Evolutionary conservation across 1,284 basidiomycete species (phyloP), one percentile per base, ranked within the genome.

Genomic region (Hymenochaete sp.): DNA sequence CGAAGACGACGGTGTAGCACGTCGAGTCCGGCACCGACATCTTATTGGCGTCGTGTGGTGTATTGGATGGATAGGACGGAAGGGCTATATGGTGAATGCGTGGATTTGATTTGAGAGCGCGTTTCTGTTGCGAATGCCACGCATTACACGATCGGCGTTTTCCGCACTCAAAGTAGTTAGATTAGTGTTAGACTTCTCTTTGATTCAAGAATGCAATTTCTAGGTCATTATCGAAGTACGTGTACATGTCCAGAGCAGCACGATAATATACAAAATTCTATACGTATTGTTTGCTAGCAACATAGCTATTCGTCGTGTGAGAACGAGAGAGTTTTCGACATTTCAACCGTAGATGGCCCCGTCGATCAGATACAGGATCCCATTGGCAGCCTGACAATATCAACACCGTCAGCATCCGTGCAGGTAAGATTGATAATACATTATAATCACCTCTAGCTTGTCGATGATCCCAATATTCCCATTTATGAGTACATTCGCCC

Each of bases 1-100:
- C 89, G 47, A 76, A 78, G 42, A 93, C 77, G 56, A 93, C 72
- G 18, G 90, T 92, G 63, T 92, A 90, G 65, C 88, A 93, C 57
- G 79, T 66, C 45, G 75, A 60, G 53, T 87, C 83, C 43, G 65
- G 56, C 38, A 62, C 57, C 54, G 53, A 37, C 53, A 55, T 55
- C 14, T 2, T 45, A 16, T 18, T 6, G 8, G 19, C 5, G 14
- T 7, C n/a, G 39, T n/a, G 25, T n/a, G n/a, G n/a, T n/a, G n/a
- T n/a, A n/a, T n/a, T n/a, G n/a, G n/a, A n/a, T n/a, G n/a, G n/a
- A n/a, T n/a, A n/a, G n/a, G n/a, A n/a, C n/a, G n/a, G n/a, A n/a
- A n/a, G n/a, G n/a, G n/a, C n/a, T n/a, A n/a, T n/a, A 6, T 16
- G 32, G 5, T 35, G 32, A 5, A 5, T 35, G 21, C 21, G 32